These are phyloP conservation scores for Hymenoscyphus occultus DNA, from an alignment of 2,329 filamentous ascomycete genomes.

Conservation along the genomic window DNA sequence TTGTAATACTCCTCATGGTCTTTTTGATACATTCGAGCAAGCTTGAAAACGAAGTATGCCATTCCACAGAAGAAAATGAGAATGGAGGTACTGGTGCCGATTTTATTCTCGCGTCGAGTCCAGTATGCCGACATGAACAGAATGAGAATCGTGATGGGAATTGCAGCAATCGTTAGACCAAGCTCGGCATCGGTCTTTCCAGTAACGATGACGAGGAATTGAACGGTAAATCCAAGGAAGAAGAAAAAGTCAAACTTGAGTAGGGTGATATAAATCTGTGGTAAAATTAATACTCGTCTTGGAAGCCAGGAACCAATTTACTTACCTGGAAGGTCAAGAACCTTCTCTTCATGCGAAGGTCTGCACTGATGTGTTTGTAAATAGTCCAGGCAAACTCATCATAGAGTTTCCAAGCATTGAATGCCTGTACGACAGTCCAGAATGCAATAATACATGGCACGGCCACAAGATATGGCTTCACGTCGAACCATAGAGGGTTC, in stretches of 20 bases:
- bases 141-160: constrained; percentile 87
- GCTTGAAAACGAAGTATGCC: constrained; percentile 97
- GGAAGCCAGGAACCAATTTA: background rate
- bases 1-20: constrained; percentile 59
- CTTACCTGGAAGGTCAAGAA: constrained; percentile 92
- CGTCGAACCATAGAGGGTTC: constrained; percentile 61
- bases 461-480: constrained; percentile 76
- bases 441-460: constrained; percentile 82
- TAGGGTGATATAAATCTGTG: constrained; percentile 90
- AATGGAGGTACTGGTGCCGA: constrained; percentile 76
- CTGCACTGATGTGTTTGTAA: constrained; percentile 97
- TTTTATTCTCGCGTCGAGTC: constrained; percentile 76
- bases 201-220: constrained; percentile 91
- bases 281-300: constrained; percentile 15
- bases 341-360: constrained; percentile 93
- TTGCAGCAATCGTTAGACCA: constrained; percentile 80
- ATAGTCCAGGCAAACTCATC: constrained; percentile 99
- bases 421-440: constrained; percentile 67
- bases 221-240: constrained; percentile 97
- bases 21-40: constrained; percentile 87
- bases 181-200: constrained; percentile 70
- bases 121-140: constrained; percentile 82
- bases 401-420: constrained; percentile 91
- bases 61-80: constrained; percentile 84
- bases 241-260: constrained; percentile 99